Conservation (phyloP, 805 yeast genomes). For the Candida wancherniae region DNA sequence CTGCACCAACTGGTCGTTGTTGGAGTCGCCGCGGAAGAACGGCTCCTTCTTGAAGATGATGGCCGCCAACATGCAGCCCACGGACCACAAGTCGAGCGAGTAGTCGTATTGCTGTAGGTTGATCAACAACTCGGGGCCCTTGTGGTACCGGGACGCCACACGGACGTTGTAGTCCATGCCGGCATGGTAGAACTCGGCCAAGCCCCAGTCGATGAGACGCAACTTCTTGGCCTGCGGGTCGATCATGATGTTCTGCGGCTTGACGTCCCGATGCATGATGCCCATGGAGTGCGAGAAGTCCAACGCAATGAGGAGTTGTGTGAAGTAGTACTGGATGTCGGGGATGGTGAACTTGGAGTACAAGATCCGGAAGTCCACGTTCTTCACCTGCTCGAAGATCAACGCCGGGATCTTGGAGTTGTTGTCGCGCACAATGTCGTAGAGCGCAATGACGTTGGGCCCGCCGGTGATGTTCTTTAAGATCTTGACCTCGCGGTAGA, state of each 20-base stretch:
- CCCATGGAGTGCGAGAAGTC: slow-evolving; percentile 94
- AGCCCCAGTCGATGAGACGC: slow-evolving; percentile 91
- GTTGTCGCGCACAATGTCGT: slow-evolving; percentile 79
- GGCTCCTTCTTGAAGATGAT: slow-evolving; percentile 89
- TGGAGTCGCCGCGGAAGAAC: slow-evolving; percentile 85
- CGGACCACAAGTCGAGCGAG: slow-evolving; percentile 89
- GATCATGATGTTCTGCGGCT: slow-evolving; percentile 94
- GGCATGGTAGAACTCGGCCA: slow-evolving; percentile 90
- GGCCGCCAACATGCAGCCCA: slow-evolving; percentile 90
- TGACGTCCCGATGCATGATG: slow-evolving; percentile 92
- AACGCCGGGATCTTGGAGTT: slow-evolving; percentile 80
- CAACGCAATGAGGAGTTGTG: slow-evolving; percentile 73
- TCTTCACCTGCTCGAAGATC: slow-evolving; percentile 78
- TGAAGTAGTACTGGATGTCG: slow-evolving; percentile 81
- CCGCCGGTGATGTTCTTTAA: slow-evolving; percentile 82
- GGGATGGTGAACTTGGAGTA: slow-evolving; percentile 71
- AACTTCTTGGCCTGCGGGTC: slow-evolving; percentile 69
- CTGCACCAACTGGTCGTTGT: slow-evolving; percentile 86
- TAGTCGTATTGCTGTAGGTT: slow-evolving; percentile 87
- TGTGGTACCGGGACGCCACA: slow-evolving; percentile 88
- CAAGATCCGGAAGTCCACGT: slow-evolving; percentile 74
- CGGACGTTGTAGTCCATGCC: slow-evolving; percentile 88
- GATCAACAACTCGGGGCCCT: slow-evolving; percentile 88
- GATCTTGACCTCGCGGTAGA: slow-evolving; percentile 83
- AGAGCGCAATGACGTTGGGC: slow-evolving; percentile 70